Evolutionary conservation across 805 yeast species (phyloP), one percentile per base, ranked within the genome.

Genomic region (Candida ovalis): DNA sequence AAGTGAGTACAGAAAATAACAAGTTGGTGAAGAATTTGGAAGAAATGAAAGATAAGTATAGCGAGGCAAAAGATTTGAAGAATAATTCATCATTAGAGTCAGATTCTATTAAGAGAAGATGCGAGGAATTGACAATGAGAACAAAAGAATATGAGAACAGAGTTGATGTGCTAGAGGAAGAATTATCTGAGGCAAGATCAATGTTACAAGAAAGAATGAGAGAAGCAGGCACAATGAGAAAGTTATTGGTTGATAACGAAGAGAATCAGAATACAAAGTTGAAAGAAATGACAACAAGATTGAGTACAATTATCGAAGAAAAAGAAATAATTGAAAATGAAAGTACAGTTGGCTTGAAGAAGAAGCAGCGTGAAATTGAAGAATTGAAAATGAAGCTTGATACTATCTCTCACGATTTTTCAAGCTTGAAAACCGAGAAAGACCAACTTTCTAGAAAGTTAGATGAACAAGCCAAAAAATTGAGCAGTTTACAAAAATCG

Each of bases 171-270:
- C 63, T 91, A 25, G 90, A 87, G 55, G 96, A 89, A 48, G 97
- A 91, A 60, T 68, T 92, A n/a, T 71, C 77, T 10, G 97, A 91
- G 49, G 72, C 87, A 4, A 77, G 88, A 47, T 76, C 79, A 28
- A 72, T 83, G 64, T 66, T 91, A 2, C 94, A 84, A 59, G 96
- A 90, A 59, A 78, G 96, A 51, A 81, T 87, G 0, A 73, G 91
- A 44, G 98, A 92, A 66, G 75, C 88, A 0, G 72, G 82, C 1
- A 81, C 88, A 0, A 78, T 90, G 66, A 75, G 95, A 56, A 72
- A 86, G 49, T 63, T 88, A 35, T 60, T 91, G 25, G 64, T 79
- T 41, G 96, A 88, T 40, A 75, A 79, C 5, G 92, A 90, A 57
- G 82, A 80, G 40, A 75, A 72, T 35, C 75, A 78, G 38, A 76